Evolutionary conservation across 2,329 filamentous ascomycete species (phyloP).

Genomic region (Blumeria hordei): DNA sequence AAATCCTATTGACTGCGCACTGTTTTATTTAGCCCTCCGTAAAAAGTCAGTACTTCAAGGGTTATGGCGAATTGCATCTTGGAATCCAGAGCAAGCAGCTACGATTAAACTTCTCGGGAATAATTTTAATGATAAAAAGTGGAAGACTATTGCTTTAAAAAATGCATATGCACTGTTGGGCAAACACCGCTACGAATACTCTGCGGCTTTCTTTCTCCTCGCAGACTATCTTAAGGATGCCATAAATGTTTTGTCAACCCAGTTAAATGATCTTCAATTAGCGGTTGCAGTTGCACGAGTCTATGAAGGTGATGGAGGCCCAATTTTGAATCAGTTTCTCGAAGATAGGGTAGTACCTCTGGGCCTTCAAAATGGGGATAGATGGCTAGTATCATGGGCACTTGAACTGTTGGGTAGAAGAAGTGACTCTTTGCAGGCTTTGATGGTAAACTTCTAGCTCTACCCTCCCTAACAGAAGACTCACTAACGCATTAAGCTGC

Average conservation of each 20-base stretch:
- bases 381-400: conserved; percentile 88
- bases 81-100: conserved; percentile 63
- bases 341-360: conserved; percentile 56
- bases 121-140: conserved; percentile 68
- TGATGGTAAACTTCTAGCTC: conserved; percentile 37
- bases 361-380: conserved; percentile 60
- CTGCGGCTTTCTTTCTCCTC: conserved; percentile 83
- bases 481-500: conserved; percentile 29
- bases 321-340: conserved; percentile 47
- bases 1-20: conserved; percentile 71
- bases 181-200: conserved; percentile 78
- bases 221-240: conserved; percentile 70
- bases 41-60: conserved; percentile 83
- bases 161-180: conserved; percentile 92
- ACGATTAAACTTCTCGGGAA: conserved; percentile 68
- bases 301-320: conserved; percentile 65
- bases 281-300: conserved; percentile 72
- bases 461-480: neutral
- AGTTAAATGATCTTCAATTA: conserved; percentile 71
- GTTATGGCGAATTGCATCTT: conserved; percentile 81
- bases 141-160: conserved; percentile 75
- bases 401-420: conserved; percentile 73
- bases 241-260: conserved; percentile 63
- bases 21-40: conserved; percentile 73
- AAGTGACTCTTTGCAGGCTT: conserved; percentile 60